These are phyloP conservation scores for Cynanchum wilfordii DNA, from an alignment of 257 asterid genomes.

Conservation along the genomic window DNA sequence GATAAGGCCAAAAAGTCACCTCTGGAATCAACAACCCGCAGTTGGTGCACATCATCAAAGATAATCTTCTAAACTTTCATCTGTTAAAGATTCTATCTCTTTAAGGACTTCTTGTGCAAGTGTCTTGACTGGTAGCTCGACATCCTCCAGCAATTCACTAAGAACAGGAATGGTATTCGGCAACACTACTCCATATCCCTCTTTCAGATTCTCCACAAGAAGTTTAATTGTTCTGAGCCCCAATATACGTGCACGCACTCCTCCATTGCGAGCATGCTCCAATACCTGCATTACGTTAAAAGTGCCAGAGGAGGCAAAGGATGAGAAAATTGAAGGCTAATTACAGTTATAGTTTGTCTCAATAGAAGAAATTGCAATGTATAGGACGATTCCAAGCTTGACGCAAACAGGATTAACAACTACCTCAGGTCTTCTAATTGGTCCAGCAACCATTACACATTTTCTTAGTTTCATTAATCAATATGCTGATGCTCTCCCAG, in stretches of 20 bases:
- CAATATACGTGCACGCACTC: conserved; percentile 62
- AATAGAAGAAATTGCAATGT: neutral
- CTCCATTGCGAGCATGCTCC: conserved; percentile 92
- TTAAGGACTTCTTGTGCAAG: conserved; percentile 79
- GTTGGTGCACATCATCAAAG: conserved; percentile 35
- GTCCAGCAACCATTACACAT: no score
- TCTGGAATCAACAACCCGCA: neutral
- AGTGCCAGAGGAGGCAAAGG: neutral
- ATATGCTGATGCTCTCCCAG: neutral
- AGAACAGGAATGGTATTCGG: conserved; percentile 90
- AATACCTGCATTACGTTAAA: conserved; percentile 47
- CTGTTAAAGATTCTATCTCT: conserved; percentile 77
- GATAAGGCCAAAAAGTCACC: neutral
- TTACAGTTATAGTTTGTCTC: neutral
- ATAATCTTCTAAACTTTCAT: conserved; percentile 79
- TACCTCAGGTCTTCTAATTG: no score
- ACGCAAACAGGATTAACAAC: neutral
- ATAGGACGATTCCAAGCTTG: neutral
- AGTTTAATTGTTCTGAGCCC: conserved; percentile 64
- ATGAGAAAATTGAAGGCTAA: neutral
- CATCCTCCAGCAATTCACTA: conserved; percentile 84
- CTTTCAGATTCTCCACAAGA: conserved; percentile 71
- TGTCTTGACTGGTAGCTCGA: conserved; percentile 62
- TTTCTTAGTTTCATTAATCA: neutral
- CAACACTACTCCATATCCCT: conserved; percentile 65